phyloP scores from a whole-genome alignment of 805 yeast genomes.

The Ogataea chonburiensis region DNA sequence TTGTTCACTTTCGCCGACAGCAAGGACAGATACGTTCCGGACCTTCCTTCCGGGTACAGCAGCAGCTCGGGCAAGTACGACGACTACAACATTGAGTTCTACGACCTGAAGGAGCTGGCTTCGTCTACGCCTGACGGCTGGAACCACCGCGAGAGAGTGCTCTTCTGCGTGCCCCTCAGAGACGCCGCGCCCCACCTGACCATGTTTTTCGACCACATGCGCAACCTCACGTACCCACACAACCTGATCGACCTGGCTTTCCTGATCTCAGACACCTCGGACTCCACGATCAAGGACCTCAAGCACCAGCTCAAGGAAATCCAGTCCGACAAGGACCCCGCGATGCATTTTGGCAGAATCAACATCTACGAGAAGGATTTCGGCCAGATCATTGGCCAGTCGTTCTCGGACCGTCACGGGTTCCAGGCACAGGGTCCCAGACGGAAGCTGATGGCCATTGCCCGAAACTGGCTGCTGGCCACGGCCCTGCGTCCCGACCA shows the following conservation, averaged over 20 bases:
- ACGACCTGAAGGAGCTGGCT: constrained; percentile 64
- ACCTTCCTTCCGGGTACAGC: constrained; percentile 34
- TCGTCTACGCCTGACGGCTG: constrained; percentile 70
- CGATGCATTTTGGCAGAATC: constrained; percentile 70
- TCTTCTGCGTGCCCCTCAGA: constrained; percentile 86
- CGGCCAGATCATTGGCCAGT: constrained; percentile 89
- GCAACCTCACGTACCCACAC: constrained; percentile 82
- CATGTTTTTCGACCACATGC: constrained; percentile 82
- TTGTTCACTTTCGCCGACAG: constrained; percentile 8
- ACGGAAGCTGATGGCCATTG: constrained; percentile 89
- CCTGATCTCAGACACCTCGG: constrained; percentile 84
- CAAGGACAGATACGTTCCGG: constrained; percentile 32
- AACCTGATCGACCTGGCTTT: constrained; percentile 80
- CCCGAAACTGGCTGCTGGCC: constrained; percentile 86
- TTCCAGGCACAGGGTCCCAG: constrained; percentile 93
- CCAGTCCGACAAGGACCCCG: constrained; percentile 61
- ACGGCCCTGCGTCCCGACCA: constrained; percentile 87
- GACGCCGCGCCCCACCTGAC: constrained; percentile 91
- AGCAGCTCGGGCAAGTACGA: constrained; percentile 28
- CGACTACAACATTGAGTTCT: constrained; percentile 54
- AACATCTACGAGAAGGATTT: constrained; percentile 88
- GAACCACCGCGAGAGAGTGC: constrained; percentile 73
- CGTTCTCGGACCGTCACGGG: constrained; percentile 88
- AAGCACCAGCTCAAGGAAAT: constrained; percentile 55
- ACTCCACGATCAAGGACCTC: constrained; percentile 73